Evolutionary conservation across 2,329 filamentous ascomycete species (phyloP).

Genomic region (Blumeria graminis): DNA sequence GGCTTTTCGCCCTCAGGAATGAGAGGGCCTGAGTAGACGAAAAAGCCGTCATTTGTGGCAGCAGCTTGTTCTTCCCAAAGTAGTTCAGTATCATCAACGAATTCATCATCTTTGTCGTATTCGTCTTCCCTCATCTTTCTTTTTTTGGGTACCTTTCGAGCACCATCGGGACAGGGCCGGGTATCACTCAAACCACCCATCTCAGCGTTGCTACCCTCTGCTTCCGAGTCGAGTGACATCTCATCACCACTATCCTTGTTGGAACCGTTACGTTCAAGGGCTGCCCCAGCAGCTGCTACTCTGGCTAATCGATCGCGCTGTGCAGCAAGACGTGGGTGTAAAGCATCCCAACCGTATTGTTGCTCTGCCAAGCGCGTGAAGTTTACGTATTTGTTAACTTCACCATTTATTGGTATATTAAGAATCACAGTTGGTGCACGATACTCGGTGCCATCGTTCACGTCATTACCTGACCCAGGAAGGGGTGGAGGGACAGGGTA

Average conservation of each 20-base stretch:
- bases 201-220: conserved; percentile 69
- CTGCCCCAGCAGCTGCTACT: conserved; percentile 71
- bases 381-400: conserved; percentile 79
- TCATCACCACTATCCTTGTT: conserved; percentile 51
- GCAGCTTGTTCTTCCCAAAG: conserved; percentile 91
- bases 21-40: conserved; percentile 85
- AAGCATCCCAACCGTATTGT: conserved; percentile 78
- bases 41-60: conserved; percentile 87
- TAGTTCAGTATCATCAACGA: conserved; percentile 81
- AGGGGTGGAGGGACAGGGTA: conserved; percentile 24
- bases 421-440: conserved; percentile 58
- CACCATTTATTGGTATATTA: conserved; percentile 55
- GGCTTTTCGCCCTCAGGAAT: conserved; percentile 68
- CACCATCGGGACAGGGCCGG: conserved; percentile 33
- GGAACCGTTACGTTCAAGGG: conserved; percentile 51
- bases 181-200: conserved; percentile 44
- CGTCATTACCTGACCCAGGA: conserved; percentile 30
- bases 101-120: conserved; percentile 63
- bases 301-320: conserved; percentile 70
- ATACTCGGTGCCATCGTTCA: conserved; percentile 28
- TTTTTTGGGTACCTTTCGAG: conserved; percentile 42
- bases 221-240: conserved; percentile 50
- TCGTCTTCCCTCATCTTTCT: conserved; percentile 61
- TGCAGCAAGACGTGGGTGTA: conserved; percentile 76
- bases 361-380: conserved; percentile 87